Percentiles rank a stretch among this genome's conserved stretches.
phyloP scores from a whole-genome alignment of 1,284 basidiomycete genomes.

The Microbotryum saponariae region DNA sequence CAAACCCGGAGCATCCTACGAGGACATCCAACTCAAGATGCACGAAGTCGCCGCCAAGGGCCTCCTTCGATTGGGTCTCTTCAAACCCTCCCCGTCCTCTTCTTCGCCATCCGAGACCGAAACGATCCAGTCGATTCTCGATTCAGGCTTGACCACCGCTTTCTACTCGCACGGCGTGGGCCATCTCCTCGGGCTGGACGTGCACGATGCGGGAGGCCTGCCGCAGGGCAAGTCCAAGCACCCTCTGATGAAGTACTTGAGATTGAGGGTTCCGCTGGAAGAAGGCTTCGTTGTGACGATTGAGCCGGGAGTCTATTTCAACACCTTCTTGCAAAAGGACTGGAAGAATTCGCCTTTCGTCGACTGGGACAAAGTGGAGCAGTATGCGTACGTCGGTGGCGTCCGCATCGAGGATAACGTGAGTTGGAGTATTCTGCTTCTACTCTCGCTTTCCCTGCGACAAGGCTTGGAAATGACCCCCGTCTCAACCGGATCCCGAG shows the following conservation, averaged over 20 bases:
- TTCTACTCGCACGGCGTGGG: conserved; percentile 85
- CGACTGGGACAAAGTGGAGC: conserved; percentile 59
- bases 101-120: conserved; percentile 51
- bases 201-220: conserved; percentile 26
- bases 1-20: conserved; percentile 73
- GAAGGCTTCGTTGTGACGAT: conserved; percentile 52
- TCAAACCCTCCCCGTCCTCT: conserved; percentile 40
- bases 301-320: conserved; percentile 59
- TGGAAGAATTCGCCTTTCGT: conserved; percentile 55
- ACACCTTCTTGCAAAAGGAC: conserved; percentile 32
- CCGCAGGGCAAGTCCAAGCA: conserved; percentile 42
- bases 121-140: conserved; percentile 50
- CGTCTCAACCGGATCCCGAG: too few relatives aligned
- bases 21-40: conserved; percentile 68
- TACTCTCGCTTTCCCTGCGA: too few relatives aligned
- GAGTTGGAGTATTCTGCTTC: not conserved
- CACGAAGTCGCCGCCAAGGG: conserved; percentile 68
- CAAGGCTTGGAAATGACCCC: too few relatives aligned
- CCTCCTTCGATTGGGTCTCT: conserved; percentile 76
- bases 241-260: conserved; percentile 63
- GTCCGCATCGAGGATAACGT: conserved; percentile 86
- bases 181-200: conserved; percentile 6
- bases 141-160: conserved; percentile 64
- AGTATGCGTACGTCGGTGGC: conserved; percentile 71
- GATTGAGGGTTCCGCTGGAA: conserved; percentile 62